These are phyloP conservation scores for Piper betle DNA, from an alignment of 164 flowering plant genomes.

Conservation along the genomic window DNA sequence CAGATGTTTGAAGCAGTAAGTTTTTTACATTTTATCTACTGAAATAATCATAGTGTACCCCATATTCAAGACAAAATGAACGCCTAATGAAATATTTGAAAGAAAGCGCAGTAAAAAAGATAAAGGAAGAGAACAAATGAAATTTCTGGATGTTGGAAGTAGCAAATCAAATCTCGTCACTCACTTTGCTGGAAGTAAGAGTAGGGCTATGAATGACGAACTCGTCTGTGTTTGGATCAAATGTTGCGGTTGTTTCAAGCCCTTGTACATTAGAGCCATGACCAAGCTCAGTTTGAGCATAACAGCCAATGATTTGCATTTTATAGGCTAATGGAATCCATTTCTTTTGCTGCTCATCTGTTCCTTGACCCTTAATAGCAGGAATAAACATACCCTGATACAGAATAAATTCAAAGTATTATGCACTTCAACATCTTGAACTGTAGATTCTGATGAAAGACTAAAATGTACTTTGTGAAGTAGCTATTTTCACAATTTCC, in stretches of 20 bases:
- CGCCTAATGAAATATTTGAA: background rate
- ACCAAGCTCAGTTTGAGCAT: constrained; percentile 99
- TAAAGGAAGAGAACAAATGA: background rate
- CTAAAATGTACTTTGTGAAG: no score
- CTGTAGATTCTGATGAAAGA: background rate
- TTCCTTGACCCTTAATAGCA: constrained; percentile 90
- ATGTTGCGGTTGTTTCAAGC: constrained; percentile 94
- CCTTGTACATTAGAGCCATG: constrained; percentile 99
- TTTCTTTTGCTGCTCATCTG: constrained; percentile 85
- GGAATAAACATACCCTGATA: constrained; percentile 90
- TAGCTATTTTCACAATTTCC: no score
- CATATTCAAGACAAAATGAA: no score
- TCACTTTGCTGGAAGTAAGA: constrained; percentile 88
- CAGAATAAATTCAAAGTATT: background rate
- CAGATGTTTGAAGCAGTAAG: background rate
- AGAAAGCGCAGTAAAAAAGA: background rate
- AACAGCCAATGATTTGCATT: constrained; percentile 98
- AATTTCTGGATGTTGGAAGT: background rate
- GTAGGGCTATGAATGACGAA: constrained; percentile 89
- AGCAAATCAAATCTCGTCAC: constrained; percentile 7
- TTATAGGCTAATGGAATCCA: constrained; percentile 87
- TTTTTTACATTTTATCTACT: no score
- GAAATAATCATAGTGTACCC: no score
- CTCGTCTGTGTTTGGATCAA: constrained; percentile 81
- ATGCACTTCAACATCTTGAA: background rate